Evolutionary conservation across 2,329 filamentous ascomycete species (phyloP), one percentile per base, ranked within the genome.

Genomic region (Teratosphaeria gauchensis): DNA sequence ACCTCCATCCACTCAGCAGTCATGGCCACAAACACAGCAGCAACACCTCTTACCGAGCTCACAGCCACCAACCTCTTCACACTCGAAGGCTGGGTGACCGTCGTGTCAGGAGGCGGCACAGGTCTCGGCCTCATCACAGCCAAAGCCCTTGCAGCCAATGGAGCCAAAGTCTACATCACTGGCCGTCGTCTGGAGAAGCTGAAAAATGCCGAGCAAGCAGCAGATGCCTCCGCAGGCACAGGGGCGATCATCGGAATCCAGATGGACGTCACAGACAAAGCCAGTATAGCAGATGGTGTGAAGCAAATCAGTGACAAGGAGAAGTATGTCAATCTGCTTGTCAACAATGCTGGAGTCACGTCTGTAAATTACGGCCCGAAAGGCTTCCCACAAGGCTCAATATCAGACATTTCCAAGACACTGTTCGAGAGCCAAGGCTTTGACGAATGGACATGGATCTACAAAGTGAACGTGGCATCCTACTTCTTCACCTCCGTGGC

Each of bases 401-500:
- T 65, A 79, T n/a, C 81, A 53, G 83, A 87, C 53, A 82, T 88
- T 79, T 78, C 83, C 3, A 77, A 76, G 1, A 71, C 74, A 3
- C 76, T 82, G 64, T 76, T 84, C 48, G 71, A 71, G 11, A 71
- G 72, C 28, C 62, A 65, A 35, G 66, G 56, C 31, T 74, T 76
- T 56, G 72, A 77, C 19, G 74, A 77, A 58, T 78, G 76, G 76
- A 71, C 72, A 0, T 67, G 68, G 16, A 67, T 75, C 53, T 77
- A 77, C 67, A 70, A 73, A 24, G 77, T 75, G 53, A 77, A 78
- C 58, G 76, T 78, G 9, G 73, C 75, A 2, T 72, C 72, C 24
- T 74, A 74, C 31, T 78, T 74, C 63, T 72, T 78, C 62, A 76
- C 76, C 66, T 75, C 74, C 8, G 75, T 71, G 0, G 76, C 73